Conservation (phyloP, 768 basidiomycete species). For the Dendrothele bispora region DNA sequence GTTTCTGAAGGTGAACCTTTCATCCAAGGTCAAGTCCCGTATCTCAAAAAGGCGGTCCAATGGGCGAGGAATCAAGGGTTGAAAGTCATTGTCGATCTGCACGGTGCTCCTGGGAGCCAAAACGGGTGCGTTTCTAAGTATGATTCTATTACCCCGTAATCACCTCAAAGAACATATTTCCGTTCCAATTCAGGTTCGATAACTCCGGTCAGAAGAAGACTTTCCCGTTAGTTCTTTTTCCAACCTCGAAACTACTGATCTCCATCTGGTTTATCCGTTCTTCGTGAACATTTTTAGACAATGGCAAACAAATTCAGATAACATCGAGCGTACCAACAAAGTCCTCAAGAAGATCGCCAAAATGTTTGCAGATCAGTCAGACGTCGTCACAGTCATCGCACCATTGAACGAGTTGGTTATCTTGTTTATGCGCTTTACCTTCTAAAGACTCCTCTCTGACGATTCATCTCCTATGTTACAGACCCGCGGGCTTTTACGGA, state of each 20-base stretch:
- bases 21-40: conserved; percentile 74
- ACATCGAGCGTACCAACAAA: conserved; percentile 65
- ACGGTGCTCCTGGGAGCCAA: conserved; percentile 82
- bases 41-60: conserved; percentile 60
- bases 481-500: conserved; percentile 52
- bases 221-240: conserved; percentile 43
- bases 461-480: background rate
- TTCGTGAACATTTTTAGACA: conserved; percentile 31
- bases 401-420: conserved; percentile 72
- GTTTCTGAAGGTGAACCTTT: conserved; percentile 76
- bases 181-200: conserved; percentile 73
- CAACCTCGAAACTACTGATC: conserved; percentile 29
- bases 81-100: conserved; percentile 81
- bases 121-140: conserved; percentile 56
- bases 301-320: conserved; percentile 69
- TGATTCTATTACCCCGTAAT: no score
- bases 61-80: conserved; percentile 74
- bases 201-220: conserved; percentile 71
- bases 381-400: conserved; percentile 68
- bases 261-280: conserved; percentile 6
- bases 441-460: background rate
- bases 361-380: conserved; percentile 60
- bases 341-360: conserved; percentile 64
- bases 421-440: background rate
- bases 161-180: no score